Conservation (phyloP, 2,329 filamentous ascomycete species). For the Mycosphaerella sp. region DNA sequence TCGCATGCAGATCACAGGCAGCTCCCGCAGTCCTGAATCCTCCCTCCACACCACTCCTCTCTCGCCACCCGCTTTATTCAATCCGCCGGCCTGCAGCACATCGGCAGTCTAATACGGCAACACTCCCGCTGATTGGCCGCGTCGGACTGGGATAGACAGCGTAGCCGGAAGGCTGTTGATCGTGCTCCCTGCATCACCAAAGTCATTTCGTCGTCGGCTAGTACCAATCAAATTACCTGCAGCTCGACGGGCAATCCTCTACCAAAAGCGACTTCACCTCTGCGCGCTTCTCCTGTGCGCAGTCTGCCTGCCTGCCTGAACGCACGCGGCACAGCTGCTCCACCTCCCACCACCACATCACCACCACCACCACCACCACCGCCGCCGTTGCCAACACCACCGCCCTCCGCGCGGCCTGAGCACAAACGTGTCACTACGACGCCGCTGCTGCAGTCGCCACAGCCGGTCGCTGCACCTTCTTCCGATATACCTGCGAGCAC, state of each 20-base stretch:
- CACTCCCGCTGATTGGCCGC: slow-evolving; percentile 7
- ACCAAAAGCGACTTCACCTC: slow-evolving; percentile 4
- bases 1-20: neutral
- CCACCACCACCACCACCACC: neutral
- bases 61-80: slow-evolving; percentile 1
- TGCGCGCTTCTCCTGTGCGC: slow-evolving; percentile 3
- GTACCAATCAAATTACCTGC: slow-evolving; percentile 22
- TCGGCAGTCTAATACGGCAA: slow-evolving; percentile 12
- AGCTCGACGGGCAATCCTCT: neutral
- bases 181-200: slow-evolving; percentile 16
- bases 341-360: neutral
- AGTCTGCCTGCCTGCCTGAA: neutral
- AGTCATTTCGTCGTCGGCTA: slow-evolving; percentile 15
- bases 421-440: neutral
- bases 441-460: neutral
- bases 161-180: slow-evolving; percentile 12
- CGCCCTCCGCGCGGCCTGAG: neutral
- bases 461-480: neutral
- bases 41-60: neutral
- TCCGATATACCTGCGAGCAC: neutral
- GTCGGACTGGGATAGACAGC: slow-evolving; percentile 3
- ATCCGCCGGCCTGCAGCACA: slow-evolving; percentile 5
- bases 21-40: neutral
- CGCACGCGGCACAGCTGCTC: neutral
- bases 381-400: neutral